Conservation (phyloP, 257 asterid genomes). For the Solanum verrucosum region DNA sequence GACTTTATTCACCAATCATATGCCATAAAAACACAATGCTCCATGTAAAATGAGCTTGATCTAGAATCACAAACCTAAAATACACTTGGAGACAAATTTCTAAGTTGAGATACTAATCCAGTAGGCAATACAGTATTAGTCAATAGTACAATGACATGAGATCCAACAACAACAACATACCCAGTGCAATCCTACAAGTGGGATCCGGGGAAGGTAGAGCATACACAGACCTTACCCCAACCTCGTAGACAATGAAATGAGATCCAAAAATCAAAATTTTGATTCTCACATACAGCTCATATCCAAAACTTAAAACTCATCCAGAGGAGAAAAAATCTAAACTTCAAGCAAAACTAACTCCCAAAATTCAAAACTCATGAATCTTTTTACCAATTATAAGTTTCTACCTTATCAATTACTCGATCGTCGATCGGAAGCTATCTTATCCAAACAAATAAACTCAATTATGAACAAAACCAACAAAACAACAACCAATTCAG, state of each 20-base stretch:
- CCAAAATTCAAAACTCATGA: not conserved
- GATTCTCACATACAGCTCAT: not conserved
- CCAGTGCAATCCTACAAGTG: not conserved
- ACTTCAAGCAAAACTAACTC: not conserved
- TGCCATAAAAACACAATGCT: not conserved
- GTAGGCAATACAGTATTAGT: not conserved
- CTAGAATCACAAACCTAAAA: not conserved
- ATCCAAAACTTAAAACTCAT: not conserved
- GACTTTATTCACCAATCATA: not conserved
- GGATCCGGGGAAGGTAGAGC: not conserved
- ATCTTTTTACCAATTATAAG: not conserved
- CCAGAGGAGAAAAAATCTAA: not conserved
- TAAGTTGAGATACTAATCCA: not conserved
- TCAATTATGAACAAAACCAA: constrained; percentile 1
- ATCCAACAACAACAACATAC: not conserved
- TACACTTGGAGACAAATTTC: not conserved
- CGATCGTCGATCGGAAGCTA: not conserved
- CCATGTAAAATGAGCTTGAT: not conserved
- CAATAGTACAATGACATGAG: not conserved
- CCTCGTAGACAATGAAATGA: not conserved
- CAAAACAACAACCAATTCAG: constrained; percentile 6
- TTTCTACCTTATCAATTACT: not conserved
- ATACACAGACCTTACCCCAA: not conserved
- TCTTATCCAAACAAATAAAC: not conserved
- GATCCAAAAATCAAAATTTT: not conserved